These are phyloP conservation scores for Nemania sp. DNA, from an alignment of 2,329 filamentous ascomycete species.

Conservation along the genomic window DNA sequence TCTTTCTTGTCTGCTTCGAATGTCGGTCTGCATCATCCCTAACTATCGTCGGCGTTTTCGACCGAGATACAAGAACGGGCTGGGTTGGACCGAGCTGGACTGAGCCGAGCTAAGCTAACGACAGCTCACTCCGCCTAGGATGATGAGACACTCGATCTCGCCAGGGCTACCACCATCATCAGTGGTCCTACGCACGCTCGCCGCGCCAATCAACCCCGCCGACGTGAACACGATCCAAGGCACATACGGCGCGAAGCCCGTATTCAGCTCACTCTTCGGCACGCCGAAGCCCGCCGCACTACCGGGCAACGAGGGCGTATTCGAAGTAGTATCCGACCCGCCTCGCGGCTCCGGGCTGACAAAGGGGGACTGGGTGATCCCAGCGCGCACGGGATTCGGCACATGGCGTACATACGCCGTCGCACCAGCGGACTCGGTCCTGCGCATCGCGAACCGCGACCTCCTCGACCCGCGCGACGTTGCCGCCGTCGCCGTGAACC, in stretches of 20 bases:
- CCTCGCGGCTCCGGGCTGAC: slow-evolving; percentile 60
- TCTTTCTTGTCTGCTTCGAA: neutral
- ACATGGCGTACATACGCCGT: slow-evolving; percentile 94
- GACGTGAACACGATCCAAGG: slow-evolving; percentile 99
- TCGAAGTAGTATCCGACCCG: slow-evolving; percentile 71
- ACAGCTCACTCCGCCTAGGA: slow-evolving; percentile 42
- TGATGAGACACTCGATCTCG: slow-evolving; percentile 77
- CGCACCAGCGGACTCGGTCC: slow-evolving; percentile 48
- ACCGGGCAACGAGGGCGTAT: slow-evolving; percentile 89
- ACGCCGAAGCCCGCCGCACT: slow-evolving; percentile 76
- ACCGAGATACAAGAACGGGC: too few species aligned
- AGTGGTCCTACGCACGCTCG: slow-evolving; percentile 83
- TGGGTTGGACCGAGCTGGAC: neutral
- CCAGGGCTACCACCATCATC: slow-evolving; percentile 66
- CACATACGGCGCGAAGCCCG: slow-evolving; percentile 85
- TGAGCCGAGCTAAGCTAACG: neutral
- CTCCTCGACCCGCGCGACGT: slow-evolving; percentile 76
- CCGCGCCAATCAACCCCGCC: slow-evolving; percentile 91
- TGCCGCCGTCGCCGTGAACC: slow-evolving; percentile 89
- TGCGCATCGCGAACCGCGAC: slow-evolving; percentile 65
- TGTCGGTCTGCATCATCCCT: too few species aligned
- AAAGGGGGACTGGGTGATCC: slow-evolving; percentile 92
- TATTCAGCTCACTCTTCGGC: slow-evolving; percentile 74
- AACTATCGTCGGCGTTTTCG: too few species aligned
- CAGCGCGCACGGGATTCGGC: slow-evolving; percentile 79